Evolutionary conservation across 192 early-diverging fungal species (phyloP).

Genomic region (Coemansia sp.): DNA sequence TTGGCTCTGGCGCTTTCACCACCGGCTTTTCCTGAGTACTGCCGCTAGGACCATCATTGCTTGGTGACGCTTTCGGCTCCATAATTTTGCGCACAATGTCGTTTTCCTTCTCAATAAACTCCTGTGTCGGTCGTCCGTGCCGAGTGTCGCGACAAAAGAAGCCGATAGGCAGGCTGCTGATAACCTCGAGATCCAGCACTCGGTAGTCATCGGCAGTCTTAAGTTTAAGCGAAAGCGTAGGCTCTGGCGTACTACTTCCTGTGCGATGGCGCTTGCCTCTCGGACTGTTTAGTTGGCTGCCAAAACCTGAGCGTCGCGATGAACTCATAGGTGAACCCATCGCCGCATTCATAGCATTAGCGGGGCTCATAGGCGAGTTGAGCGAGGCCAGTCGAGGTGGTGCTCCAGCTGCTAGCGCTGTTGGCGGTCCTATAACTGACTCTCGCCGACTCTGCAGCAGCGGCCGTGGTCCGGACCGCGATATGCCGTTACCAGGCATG

Average conservation of each 20-base stretch:
- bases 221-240: slow-evolving; percentile 24
- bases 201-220: slow-evolving; percentile 39
- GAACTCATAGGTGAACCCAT: neutral
- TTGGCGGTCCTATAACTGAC: neutral
- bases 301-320: slow-evolving; percentile 2
- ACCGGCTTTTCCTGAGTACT: neutral
- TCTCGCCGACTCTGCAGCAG: neutral
- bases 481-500: slow-evolving; percentile 1
- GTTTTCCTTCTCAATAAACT: slow-evolving; percentile 52
- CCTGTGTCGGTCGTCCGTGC: slow-evolving; percentile 38
- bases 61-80: slow-evolving; percentile 10
- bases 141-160: slow-evolving; percentile 49
- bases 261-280: slow-evolving; percentile 28
- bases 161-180: slow-evolving; percentile 40
- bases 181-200: slow-evolving; percentile 25
- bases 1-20: neutral
- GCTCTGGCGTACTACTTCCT: slow-evolving; percentile 29
- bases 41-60: neutral
- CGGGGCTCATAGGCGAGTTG: slow-evolving; percentile 17
- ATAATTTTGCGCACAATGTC: slow-evolving; percentile 31
- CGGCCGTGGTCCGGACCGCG: neutral
- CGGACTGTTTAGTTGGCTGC: slow-evolving; percentile 9
- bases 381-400: slow-evolving; percentile 37
- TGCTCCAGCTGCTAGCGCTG: neutral
- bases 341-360: neutral